Evolutionary conservation across 78 protist species (phyloP), one percentile per base, ranked within the genome.

Genomic region (Dictyostelium capitatum): DNA sequence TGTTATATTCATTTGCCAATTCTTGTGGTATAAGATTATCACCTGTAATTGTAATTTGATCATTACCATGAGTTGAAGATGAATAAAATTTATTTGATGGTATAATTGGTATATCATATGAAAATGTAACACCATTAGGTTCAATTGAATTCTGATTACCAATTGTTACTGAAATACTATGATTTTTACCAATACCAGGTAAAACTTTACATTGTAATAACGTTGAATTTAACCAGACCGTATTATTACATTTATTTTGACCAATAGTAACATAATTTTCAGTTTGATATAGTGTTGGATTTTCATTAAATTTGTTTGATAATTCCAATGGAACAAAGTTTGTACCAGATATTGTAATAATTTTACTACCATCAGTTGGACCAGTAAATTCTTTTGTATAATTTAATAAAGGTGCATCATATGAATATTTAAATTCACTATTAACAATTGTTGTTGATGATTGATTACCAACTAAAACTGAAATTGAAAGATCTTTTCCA

Each of bases 381-480:
- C 7, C 50, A 14, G 7, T 37, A 19, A 32, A 69, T 17, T 28
- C 50, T 25, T 62, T 62, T 23, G 15, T 6, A n/a, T 37, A 2
- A 37, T 69, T 25, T 6, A 69, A 37, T 15, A 51, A 15, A 10
- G 77, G 77, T 15, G 1, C 12, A 37, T 69, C 50, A 69, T 69
- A 69, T 32, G 77, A 69, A 69, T 37, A 69, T 51, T 51, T 51
- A 19, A n/a, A n/a, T 65, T 23, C 8, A 5, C 69, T 25, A 37
- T 37, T 37, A 37, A 37, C n/a, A 37, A 1, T 37, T 23, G 8
- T 5, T 6, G 28, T 10, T 37, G 43, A 25, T 30, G 70, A 14
- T 67, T 81, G 89, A n/a, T 32, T 43, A 53, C 82, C 91, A 73
- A 83, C 91, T 3, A 43, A 70, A 1, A 83, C 82, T n/a, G 56